Percentiles rank a stretch among this genome's conserved stretches.
phyloP scores from a whole-genome alignment of 257 asterid genomes.

The Solanum habrochaites region DNA sequence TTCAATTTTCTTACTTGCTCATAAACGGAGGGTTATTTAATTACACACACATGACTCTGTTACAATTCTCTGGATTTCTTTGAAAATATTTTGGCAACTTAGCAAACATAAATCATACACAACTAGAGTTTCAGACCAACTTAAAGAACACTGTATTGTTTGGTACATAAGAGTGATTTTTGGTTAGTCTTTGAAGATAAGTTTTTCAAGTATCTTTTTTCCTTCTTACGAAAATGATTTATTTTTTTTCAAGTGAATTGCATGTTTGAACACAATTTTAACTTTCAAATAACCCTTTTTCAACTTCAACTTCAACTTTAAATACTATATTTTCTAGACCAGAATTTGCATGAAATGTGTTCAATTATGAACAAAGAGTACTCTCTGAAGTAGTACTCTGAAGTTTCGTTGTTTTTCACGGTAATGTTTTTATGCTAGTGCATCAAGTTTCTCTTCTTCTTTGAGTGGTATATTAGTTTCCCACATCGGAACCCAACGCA shows the following conservation, averaged over 20 bases:
- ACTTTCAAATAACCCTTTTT: neutral
- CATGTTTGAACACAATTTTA: neutral
- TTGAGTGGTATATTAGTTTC: neutral
- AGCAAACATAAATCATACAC: neutral
- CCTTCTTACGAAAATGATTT: neutral
- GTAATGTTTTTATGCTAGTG: conserved; percentile 8
- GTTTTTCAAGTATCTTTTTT: neutral
- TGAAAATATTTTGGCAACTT: neutral
- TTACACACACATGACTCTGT: neutral
- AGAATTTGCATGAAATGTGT: neutral
- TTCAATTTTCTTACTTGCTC: neutral
- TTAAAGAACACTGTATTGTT: neutral
- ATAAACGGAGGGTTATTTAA: neutral
- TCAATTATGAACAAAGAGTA: neutral
- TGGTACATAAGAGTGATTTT: neutral
- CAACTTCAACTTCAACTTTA: neutral
- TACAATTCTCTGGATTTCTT: neutral
- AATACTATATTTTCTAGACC: neutral
- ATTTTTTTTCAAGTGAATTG: neutral
- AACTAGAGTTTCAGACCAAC: neutral
- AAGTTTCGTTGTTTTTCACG: neutral
- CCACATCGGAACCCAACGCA: neutral
- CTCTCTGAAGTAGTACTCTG: neutral
- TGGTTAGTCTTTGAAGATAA: neutral
- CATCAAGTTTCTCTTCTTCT: neutral